Base-by-base conservation (phyloP, 495 filamentous ascomycete genomes). In the Chaetomidium leptoderma region DNA sequence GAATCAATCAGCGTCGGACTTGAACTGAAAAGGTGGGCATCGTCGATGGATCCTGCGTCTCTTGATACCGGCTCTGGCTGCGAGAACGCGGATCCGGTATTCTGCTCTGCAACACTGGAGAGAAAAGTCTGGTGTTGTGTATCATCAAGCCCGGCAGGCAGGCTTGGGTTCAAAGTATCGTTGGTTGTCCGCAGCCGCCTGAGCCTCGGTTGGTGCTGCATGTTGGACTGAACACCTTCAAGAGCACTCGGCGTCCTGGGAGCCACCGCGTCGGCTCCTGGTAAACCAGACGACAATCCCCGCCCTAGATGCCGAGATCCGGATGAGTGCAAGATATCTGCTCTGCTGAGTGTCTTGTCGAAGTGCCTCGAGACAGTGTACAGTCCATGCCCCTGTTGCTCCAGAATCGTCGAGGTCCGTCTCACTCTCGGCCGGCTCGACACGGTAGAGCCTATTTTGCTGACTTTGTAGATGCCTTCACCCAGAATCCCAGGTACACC, bases 401-500 rank as follows among this genome's bases (percentile, higher is more conserved):
- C 59, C 10, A 52, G 27, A n/a, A 55, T 26, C 3, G 53, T 26
- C 1, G 58, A 23, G n/a, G 58, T 40, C 32, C 53, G 39, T 14
- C 59, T 58, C 19, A 29, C 7, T 24, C 63, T 53, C 33, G 51
- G 23, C 6, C 63, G 56, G 21, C 30, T 26, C 9, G 56, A 37
- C 7, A 46, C 33, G 9, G 29, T 26, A 0, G 67, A 59, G n/a
- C 47, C 46, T 3, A 70, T 5, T 42, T 47, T 68, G 52, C 66
- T 68, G 30, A 70, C 37, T 39, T 63, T 68, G 57, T 68, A 70
- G 23, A 70, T 42, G 26, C 67, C 67, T 21, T 68, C 61, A 1
- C 63, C 61, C 9, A 66, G 47, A 7, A 64, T 35, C 1, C 63
- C 58, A 13, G 67, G 57, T 10, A 63, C 57, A 17, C 61, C 63